phyloP scores from a whole-genome alignment of 805 yeast species.

The Suhomyces kilbournensis region DNA sequence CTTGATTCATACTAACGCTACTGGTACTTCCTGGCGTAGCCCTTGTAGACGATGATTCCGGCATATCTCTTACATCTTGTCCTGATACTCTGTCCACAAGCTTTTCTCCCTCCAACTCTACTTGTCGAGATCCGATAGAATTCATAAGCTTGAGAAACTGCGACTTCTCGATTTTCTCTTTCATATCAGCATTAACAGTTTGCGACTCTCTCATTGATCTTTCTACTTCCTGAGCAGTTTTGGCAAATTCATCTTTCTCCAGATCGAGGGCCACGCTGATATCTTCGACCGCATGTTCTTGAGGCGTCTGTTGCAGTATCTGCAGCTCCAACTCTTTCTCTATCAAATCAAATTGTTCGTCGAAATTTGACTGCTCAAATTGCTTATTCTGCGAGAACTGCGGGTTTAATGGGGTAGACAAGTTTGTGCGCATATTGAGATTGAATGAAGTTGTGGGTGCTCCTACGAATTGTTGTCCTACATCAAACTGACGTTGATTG shows the following conservation, averaged over 20 bases:
- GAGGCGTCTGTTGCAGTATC: slow-evolving; percentile 4
- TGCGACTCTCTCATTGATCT: slow-evolving; percentile 16
- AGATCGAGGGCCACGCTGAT: slow-evolving; percentile 7
- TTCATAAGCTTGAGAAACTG: slow-evolving; percentile 40
- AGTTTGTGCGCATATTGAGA: slow-evolving; percentile 19
- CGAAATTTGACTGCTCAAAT: slow-evolving; percentile 16
- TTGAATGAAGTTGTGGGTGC: slow-evolving; percentile 5
- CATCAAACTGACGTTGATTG: neutral
- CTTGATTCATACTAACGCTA: neutral
- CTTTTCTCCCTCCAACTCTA: slow-evolving; percentile 41
- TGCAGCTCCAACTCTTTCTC: slow-evolving; percentile 26
- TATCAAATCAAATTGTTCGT: slow-evolving; percentile 31
- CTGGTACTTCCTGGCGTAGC: neutral
- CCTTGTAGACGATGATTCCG: neutral
- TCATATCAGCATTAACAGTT: slow-evolving; percentile 11
- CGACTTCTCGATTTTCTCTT: slow-evolving; percentile 32
- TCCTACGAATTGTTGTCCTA: slow-evolving; percentile 2
- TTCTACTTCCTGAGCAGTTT: slow-evolving; percentile 37
- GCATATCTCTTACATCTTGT: slow-evolving; percentile 16
- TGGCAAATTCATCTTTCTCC: slow-evolving; percentile 38
- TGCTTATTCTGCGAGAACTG: slow-evolving; percentile 3
- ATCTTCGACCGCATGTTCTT: slow-evolving; percentile 3
- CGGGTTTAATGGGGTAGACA: slow-evolving; percentile 14
- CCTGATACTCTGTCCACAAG: slow-evolving; percentile 26
- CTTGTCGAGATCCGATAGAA: slow-evolving; percentile 33